These are phyloP conservation scores for Suillus tomentosus DNA, from an alignment of 768 basidiomycete species.

Conservation along the genomic window DNA sequence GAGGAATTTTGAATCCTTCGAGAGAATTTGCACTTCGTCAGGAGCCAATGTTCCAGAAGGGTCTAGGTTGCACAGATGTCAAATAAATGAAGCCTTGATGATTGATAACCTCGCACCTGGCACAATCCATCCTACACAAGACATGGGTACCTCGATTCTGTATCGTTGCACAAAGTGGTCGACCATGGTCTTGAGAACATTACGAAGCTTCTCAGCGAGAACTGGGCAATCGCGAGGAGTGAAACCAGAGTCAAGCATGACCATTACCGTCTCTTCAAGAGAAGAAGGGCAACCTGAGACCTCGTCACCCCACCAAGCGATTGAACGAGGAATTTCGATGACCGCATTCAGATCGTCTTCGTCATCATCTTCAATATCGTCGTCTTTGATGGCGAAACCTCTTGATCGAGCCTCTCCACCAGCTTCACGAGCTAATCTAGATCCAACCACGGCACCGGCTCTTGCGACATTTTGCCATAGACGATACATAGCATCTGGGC, in stretches of 20 bases:
- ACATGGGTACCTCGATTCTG: conserved; percentile 55
- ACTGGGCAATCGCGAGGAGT: conserved; percentile 49
- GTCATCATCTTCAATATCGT: conserved; percentile 42
- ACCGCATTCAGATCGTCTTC: conserved; percentile 35
- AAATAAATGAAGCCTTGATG: not conserved
- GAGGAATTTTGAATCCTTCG: conserved; percentile 44
- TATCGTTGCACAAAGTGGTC: conserved; percentile 44
- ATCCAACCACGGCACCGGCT: conserved; percentile 43
- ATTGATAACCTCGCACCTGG: conserved; percentile 42
- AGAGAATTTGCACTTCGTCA: conserved; percentile 60
- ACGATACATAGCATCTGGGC: conserved; percentile 38
- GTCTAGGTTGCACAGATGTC: conserved; percentile 39
- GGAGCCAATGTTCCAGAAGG: conserved; percentile 49
- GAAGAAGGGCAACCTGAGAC: conserved; percentile 60
- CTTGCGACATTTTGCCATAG: conserved; percentile 45
- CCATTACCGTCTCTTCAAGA: conserved; percentile 62
- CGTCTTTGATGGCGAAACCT: conserved; percentile 41
- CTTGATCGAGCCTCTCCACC: conserved; percentile 41
- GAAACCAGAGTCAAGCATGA: conserved; percentile 61
- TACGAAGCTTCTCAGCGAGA: conserved; percentile 54
- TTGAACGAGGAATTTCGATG: conserved; percentile 42
- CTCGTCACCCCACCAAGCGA: conserved; percentile 71
- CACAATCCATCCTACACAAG: conserved; percentile 61
- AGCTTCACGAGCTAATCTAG: conserved; percentile 40
- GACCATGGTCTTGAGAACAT: conserved; percentile 48